These are phyloP conservation scores for Blumeria hordei DNA, from an alignment of 2,329 filamentous ascomycete genomes.

Conservation along the genomic window DNA sequence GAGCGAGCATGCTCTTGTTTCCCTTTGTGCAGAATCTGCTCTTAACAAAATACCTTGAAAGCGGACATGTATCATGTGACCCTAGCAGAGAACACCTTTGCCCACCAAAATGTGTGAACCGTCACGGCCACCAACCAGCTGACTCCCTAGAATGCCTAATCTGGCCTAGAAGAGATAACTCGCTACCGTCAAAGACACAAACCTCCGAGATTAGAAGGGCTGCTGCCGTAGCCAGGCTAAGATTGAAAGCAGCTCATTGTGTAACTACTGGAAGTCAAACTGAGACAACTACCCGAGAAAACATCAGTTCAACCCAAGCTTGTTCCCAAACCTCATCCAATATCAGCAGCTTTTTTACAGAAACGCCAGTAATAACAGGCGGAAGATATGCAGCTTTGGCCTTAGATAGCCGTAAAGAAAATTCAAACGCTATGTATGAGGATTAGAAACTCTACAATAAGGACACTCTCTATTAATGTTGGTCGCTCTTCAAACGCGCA, in stretches of 20 bases:
- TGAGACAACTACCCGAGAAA: no score
- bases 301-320: no score
- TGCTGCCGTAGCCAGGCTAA: not conserved
- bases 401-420: not conserved
- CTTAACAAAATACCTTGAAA: not conserved
- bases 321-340: no score
- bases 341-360: no score
- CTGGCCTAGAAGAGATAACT: not conserved
- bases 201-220: not conserved
- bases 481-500: not conserved
- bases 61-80: not conserved
- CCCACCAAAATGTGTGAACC: not conserved
- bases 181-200: not conserved
- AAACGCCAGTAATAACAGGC: not conserved
- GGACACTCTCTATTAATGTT: not conserved
- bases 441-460: not conserved
- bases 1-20: not conserved
- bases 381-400: not conserved
- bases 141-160: not conserved
- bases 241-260: not conserved
- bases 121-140: not conserved
- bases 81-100: not conserved
- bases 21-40: not conserved
- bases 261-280: not conserved
- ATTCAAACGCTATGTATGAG: not conserved